Evolutionary conservation across 768 basidiomycete species (phyloP).

Genomic region (Suillus spraguei): DNA sequence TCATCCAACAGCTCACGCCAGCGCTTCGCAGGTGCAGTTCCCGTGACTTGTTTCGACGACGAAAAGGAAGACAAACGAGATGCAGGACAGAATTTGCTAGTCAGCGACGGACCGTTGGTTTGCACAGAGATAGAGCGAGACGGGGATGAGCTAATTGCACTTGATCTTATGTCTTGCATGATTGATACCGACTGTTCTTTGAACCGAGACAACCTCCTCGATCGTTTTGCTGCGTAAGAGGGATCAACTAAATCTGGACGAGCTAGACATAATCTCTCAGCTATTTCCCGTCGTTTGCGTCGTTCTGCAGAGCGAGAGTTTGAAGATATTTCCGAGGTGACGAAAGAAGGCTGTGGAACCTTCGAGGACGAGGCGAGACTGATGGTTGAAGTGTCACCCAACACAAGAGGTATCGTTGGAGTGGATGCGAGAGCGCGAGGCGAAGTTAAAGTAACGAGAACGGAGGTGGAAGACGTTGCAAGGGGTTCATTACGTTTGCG

Average conservation of each 20-base stretch:
- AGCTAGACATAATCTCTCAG: constrained; percentile 44
- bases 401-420: not conserved
- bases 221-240: constrained; percentile 32
- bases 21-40: not conserved
- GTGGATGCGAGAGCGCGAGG: not conserved
- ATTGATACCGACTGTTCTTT: not conserved
- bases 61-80: not conserved
- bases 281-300: constrained; percentile 26
- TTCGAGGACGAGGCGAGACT: not conserved
- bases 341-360: not conserved
- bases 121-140: not conserved
- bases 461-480: not conserved
- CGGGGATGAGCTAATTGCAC: not conserved
- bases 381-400: not conserved
- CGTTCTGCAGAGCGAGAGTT: constrained; percentile 20
- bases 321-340: not conserved
- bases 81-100: not conserved
- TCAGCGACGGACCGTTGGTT: not conserved
- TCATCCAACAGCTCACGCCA: not conserved
- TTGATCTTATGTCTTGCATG: not conserved
- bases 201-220: constrained; percentile 22
- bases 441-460: not conserved
- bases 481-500: too few species aligned
- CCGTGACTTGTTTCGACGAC: not conserved
- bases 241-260: constrained; percentile 45